These are phyloP conservation scores for Lophium mytilinum DNA, from an alignment of 495 filamentous ascomycete species.

Conservation along the genomic window DNA sequence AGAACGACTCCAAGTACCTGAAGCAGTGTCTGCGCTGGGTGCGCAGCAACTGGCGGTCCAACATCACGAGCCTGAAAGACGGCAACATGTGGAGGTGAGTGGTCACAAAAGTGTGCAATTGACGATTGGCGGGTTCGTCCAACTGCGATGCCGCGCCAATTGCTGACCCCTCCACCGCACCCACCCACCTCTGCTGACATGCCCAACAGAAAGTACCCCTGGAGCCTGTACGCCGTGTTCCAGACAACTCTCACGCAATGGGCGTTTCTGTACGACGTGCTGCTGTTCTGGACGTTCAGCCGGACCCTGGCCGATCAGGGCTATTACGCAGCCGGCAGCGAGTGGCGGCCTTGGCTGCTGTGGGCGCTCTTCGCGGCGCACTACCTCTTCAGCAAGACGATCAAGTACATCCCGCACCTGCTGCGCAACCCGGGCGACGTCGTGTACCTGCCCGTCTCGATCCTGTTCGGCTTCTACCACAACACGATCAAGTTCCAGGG, in stretches of 20 bases:
- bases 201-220: conserved; percentile 43
- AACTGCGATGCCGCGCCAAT: neutral
- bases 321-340: neutral
- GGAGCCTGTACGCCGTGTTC: conserved; percentile 55
- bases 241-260: conserved; percentile 52
- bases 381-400: conserved; percentile 46
- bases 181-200: neutral
- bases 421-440: conserved; percentile 49
- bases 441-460: conserved; percentile 44
- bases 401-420: conserved; percentile 55
- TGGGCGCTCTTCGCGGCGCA: conserved; percentile 19
- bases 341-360: conserved; percentile 3
- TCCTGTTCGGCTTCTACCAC: conserved; percentile 55
- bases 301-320: conserved; percentile 25
- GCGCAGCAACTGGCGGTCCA: conserved; percentile 59
- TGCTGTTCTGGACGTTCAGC: conserved; percentile 35
- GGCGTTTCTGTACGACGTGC: conserved; percentile 47
- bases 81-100: conserved; percentile 44
- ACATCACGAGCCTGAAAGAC: conserved; percentile 48
- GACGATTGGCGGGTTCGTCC: neutral
- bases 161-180: conserved; percentile 6
- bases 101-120: neutral
- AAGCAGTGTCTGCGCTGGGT: conserved; percentile 54
- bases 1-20: conserved; percentile 47
- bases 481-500: conserved; percentile 56